phyloP scores from a whole-genome alignment of 1,284 basidiomycete genomes.

The Inonotus obliquus region DNA sequence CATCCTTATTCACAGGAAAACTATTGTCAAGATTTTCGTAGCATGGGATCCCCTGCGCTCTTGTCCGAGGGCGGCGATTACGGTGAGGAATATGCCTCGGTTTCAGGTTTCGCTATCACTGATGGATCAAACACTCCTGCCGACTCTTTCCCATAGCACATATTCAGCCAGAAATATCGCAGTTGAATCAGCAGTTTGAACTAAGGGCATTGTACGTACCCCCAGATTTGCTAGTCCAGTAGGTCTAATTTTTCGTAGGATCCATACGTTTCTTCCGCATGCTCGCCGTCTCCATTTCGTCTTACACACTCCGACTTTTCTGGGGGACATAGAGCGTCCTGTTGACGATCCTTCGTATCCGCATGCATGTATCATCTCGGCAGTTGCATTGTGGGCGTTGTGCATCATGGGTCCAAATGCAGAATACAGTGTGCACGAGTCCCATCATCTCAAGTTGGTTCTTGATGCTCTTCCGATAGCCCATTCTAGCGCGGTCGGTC shows the following conservation, averaged over 20 bases:
- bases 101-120: background rate
- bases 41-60: background rate
- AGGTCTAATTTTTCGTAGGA: background rate
- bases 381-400: conserved; percentile 45
- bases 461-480: background rate
- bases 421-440: background rate
- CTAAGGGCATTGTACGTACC: background rate
- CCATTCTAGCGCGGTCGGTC: background rate
- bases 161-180: no score
- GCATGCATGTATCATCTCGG: conserved; percentile 41
- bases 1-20: conserved; percentile 4
- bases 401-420: background rate
- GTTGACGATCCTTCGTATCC: conserved; percentile 31
- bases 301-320: conserved; percentile 6
- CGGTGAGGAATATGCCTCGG: background rate
- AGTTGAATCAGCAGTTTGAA: background rate
- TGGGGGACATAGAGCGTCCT: background rate
- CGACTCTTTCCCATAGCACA: no score
- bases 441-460: background rate
- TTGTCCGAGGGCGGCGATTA: background rate
- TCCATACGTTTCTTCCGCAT: conserved; percentile 11
- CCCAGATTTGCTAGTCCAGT: background rate
- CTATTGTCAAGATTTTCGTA: background rate
- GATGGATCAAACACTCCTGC: no score
- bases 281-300: conserved; percentile 9